These are phyloP conservation scores for Pisolithus marmoratus DNA, from an alignment of 768 basidiomycete species.

Conservation along the genomic window DNA sequence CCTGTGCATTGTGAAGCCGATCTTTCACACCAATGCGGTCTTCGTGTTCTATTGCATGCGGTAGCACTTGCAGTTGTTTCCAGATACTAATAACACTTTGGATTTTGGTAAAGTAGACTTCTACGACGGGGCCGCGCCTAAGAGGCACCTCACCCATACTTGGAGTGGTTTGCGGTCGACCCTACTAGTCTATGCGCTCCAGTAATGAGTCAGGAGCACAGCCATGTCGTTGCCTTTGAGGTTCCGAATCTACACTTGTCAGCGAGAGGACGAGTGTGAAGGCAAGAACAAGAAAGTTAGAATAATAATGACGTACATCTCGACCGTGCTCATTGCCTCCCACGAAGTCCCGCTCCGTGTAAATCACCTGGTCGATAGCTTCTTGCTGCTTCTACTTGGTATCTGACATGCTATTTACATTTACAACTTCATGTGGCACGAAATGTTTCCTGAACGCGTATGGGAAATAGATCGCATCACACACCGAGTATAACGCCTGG, in stretches of 20 bases:
- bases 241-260: constrained; percentile 83
- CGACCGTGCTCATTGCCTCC: constrained; percentile 96
- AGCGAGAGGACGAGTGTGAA: constrained; percentile 1
- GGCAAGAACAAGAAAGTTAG: neutral
- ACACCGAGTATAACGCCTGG: constrained; percentile 14
- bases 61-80: too few species aligned
- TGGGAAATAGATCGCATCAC: constrained; percentile 9
- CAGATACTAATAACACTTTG: too few species aligned
- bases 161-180: too few species aligned
- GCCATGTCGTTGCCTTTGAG: constrained; percentile 71
- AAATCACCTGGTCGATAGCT: constrained; percentile 93
- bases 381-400: constrained; percentile 95
- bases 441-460: constrained; percentile 63
- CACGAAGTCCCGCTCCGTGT: constrained; percentile 96
- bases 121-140: too few species aligned
- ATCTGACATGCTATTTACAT: constrained; percentile 89
- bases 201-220: too few species aligned
- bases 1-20: too few species aligned
- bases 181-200: too few species aligned
- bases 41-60: too few species aligned
- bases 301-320: constrained; percentile 53
- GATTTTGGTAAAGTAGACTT: too few species aligned
- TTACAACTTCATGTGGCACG: constrained; percentile 89
- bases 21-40: too few species aligned
- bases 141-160: too few species aligned